These are phyloP conservation scores for Euphorbia tirucalli DNA, from an alignment of 345 rosid species.

Conservation along the genomic window DNA sequence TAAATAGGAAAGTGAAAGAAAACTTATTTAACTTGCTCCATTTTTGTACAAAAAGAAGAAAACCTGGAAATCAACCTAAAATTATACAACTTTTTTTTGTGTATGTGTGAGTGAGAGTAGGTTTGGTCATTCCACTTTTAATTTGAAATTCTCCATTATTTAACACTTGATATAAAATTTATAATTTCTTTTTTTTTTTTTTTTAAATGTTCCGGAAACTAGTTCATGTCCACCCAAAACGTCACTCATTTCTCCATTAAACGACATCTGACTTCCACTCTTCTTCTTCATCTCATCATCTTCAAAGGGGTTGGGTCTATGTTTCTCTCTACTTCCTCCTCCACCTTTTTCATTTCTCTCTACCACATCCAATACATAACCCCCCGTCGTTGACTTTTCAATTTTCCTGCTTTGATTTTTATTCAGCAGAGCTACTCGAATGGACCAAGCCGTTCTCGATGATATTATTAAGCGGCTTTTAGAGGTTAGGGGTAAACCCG, in stretches of 20 bases:
- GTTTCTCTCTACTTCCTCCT: neutral
- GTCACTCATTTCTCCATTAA: constrained; percentile 4
- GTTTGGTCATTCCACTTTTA: neutral
- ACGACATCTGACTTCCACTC: constrained; percentile 7
- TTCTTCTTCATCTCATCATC: neutral
- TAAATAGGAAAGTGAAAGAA: too few relatives aligned
- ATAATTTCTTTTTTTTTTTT: too few relatives aligned
- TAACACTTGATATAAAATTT: too few relatives aligned
- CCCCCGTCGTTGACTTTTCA: constrained; percentile 18
- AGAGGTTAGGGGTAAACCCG: constrained; percentile 59
- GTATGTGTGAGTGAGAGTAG: too few relatives aligned
- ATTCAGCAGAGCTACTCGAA: constrained; percentile 6
- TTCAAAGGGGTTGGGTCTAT: neutral
- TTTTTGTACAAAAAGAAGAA: too few relatives aligned
- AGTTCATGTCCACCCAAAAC: neutral
- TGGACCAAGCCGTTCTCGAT: constrained; percentile 60
- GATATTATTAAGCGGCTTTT: constrained; percentile 61
- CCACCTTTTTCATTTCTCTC: neutral
- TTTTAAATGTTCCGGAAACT: neutral
- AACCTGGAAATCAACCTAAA: too few relatives aligned
- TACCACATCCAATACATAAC: neutral
- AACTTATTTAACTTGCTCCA: too few relatives aligned
- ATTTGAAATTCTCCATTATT: neutral
- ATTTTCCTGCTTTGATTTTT: neutral
- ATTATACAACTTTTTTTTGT: too few relatives aligned